phyloP scores from a whole-genome alignment of 75 land plant genomes.

The Isoetes taiwanensis region DNA sequence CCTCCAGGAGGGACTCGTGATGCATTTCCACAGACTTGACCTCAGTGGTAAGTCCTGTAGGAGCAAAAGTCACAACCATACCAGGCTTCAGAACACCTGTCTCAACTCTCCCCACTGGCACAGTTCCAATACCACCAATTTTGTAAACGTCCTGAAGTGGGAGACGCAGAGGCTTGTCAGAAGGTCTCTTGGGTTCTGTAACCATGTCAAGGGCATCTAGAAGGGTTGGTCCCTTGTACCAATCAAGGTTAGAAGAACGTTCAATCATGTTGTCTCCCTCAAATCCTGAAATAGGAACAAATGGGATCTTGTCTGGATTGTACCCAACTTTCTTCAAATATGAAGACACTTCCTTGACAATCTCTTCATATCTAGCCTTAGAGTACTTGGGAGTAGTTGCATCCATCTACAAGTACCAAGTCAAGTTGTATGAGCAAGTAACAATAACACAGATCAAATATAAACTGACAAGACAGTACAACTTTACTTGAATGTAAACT shows the following conservation, averaged over 20 bases:
- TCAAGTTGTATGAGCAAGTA: too few species aligned
- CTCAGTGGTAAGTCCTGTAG: slow-evolving; percentile 22
- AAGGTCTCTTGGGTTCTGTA: background rate
- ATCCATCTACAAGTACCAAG: too few species aligned
- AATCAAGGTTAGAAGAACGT: slow-evolving; percentile 2
- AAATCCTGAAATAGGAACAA: slow-evolving; percentile 45
- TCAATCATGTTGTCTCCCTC: slow-evolving; percentile 48
- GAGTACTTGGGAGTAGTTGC: slow-evolving; percentile 54
- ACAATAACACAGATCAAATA: background rate
- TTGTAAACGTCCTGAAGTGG: slow-evolving; percentile 1
- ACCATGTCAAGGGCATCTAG: background rate
- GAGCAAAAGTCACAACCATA: slow-evolving; percentile 18
- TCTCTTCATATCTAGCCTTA: slow-evolving; percentile 47
- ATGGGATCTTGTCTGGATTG: slow-evolving; percentile 44
- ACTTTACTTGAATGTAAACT: background rate
- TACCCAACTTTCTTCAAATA: slow-evolving; percentile 51
- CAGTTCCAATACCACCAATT: slow-evolving; percentile 2
- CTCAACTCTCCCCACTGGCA: slow-evolving; percentile 3
- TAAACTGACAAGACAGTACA: background rate
- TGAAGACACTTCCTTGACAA: slow-evolving; percentile 43
- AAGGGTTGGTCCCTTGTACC: background rate
- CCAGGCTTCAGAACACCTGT: slow-evolving; percentile 13
- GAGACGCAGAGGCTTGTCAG: background rate
- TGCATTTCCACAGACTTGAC: slow-evolving; percentile 27
- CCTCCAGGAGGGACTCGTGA: slow-evolving; percentile 13